Conservation (phyloP, 2,329 filamentous ascomycete genomes). For the Metarhizium sp. region DNA sequence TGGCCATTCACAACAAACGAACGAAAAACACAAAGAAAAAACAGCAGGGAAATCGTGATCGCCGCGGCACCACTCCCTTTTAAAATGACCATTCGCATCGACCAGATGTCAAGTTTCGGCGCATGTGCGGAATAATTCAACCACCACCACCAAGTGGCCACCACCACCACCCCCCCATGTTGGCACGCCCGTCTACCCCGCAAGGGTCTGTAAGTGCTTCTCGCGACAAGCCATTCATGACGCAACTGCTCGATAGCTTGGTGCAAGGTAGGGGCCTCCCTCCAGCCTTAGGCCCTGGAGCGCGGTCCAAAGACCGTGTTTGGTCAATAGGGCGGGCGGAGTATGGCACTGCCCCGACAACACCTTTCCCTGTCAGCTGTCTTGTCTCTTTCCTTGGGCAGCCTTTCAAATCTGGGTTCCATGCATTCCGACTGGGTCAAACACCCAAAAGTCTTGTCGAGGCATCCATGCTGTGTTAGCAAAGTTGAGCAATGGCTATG, state of each 20-base stretch:
- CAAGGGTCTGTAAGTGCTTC: conserved; percentile 1
- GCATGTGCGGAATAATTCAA: conserved; percentile 2
- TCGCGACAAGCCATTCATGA: conserved; percentile 2
- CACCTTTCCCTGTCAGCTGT: not conserved
- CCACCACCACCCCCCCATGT: not conserved
- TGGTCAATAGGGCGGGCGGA: not conserved
- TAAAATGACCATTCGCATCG: not conserved
- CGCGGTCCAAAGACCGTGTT: not conserved
- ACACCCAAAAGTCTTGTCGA: not conserved
- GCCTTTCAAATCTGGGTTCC: not conserved
- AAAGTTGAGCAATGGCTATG: not conserved
- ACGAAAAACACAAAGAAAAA: not conserved
- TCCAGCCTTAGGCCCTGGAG: not conserved
- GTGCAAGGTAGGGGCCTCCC: not conserved
- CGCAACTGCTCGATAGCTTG: conserved; percentile 2
- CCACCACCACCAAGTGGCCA: not conserved
- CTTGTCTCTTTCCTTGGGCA: not conserved
- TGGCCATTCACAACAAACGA: not conserved
- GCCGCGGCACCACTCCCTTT: not conserved
- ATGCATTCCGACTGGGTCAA: not conserved
- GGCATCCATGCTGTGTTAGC: not conserved
- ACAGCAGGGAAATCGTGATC: not conserved
- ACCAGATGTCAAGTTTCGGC: not conserved
- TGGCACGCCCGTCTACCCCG: conserved; percentile 1
- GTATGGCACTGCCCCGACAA: not conserved